phyloP scores from a whole-genome alignment of 257 asterid genomes.

The Solanum peruvianum region DNA sequence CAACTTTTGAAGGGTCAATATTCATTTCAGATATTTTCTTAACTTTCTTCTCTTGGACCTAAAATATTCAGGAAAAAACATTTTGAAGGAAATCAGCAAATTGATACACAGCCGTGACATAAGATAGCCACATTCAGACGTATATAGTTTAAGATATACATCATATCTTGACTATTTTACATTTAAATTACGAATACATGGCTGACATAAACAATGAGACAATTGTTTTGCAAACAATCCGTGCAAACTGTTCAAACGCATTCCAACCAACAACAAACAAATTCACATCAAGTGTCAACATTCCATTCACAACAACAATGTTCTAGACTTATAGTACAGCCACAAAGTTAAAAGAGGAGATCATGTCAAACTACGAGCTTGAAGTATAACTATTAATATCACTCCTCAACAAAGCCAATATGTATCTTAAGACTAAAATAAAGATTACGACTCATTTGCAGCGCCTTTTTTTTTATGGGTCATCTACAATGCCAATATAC shows the following conservation, averaged over 20 bases:
- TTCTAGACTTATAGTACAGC: background rate
- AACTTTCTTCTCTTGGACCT: conserved; percentile 79
- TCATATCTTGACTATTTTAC: background rate
- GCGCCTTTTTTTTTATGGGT: background rate
- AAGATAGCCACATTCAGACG: background rate
- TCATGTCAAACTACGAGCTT: background rate
- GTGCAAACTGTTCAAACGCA: background rate
- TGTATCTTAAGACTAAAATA: background rate
- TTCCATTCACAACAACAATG: background rate
- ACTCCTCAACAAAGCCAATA: background rate
- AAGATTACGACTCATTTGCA: background rate
- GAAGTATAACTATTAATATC: background rate
- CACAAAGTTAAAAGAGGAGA: background rate
- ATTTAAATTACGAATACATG: background rate
- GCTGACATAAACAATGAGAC: background rate
- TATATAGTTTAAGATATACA: background rate
- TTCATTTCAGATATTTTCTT: conserved; percentile 55
- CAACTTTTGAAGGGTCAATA: conserved; percentile 32
- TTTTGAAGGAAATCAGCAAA: background rate
- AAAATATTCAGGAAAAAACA: background rate
- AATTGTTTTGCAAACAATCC: background rate
- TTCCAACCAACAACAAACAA: background rate
- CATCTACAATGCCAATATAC: background rate
- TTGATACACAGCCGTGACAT: background rate
- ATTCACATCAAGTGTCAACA: background rate